phyloP scores from a whole-genome alignment of 2,329 filamentous ascomycete genomes.

The Aspergillus arachidicola region DNA sequence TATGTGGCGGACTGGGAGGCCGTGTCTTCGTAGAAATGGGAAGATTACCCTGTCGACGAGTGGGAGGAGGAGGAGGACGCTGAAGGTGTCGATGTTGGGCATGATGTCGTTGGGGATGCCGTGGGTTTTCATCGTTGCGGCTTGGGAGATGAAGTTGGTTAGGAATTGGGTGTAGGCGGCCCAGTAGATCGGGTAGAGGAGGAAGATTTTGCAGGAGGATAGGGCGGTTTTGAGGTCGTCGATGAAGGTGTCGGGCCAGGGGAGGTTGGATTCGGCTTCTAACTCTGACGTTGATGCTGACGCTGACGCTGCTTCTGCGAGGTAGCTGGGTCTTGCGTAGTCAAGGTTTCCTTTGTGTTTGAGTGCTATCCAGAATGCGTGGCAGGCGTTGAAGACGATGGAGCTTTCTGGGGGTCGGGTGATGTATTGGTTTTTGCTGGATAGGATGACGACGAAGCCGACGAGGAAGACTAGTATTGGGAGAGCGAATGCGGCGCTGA shows the following conservation, averaged over 20 bases:
- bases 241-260: neutral
- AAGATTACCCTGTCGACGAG: neutral
- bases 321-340: neutral
- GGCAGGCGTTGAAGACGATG: neutral
- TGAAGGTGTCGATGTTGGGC: neutral
- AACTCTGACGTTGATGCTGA: conserved; percentile 29
- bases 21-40: neutral
- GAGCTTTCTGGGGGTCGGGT: conserved; percentile 38
- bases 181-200: conserved; percentile 66
- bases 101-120: neutral
- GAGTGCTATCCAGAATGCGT: neutral
- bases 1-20: neutral
- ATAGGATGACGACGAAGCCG: neutral
- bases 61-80: neutral
- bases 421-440: neutral
- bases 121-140: neutral
- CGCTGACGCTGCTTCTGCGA: neutral
- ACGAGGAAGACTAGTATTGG: neutral
- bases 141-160: conserved; percentile 11
- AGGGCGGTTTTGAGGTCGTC: conserved; percentile 64
- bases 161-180: conserved; percentile 31
- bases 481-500: neutral
- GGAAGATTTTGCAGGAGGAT: conserved; percentile 65
- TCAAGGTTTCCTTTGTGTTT: conserved; percentile 2
- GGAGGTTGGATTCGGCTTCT: neutral